These are phyloP conservation scores for Cucurbita moschata DNA, from an alignment of 306 rosid genomes.

Conservation along the genomic window DNA sequence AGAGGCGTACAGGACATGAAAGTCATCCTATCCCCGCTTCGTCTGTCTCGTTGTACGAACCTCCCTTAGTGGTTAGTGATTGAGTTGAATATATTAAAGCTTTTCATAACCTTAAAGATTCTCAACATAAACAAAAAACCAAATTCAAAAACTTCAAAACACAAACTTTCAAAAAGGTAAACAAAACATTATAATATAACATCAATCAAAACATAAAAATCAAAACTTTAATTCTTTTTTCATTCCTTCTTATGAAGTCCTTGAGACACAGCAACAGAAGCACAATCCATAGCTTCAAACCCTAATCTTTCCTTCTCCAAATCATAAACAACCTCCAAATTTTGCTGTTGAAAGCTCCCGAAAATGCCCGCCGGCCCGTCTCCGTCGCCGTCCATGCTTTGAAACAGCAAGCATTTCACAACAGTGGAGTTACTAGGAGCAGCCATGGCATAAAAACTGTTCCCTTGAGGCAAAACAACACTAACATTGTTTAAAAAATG, in stretches of 20 bases:
- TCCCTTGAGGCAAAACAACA: slow-evolving; percentile 26
- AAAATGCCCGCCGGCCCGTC: slow-evolving; percentile 44
- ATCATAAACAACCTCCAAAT: slow-evolving; percentile 43
- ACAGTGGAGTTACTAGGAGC: slow-evolving; percentile 31
- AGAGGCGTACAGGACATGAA: no score
- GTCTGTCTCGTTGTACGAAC: no score
- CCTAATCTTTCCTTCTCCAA: slow-evolving; percentile 37
- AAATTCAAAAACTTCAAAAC: not conserved
- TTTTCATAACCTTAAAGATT: not conserved
- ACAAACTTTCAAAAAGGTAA: not conserved
- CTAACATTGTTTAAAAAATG: slow-evolving; percentile 31
- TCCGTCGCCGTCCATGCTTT: slow-evolving; percentile 26
- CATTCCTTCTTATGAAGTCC: not conserved
- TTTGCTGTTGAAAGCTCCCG: slow-evolving; percentile 48
- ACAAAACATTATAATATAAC: not conserved
- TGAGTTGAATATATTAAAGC: not conserved
- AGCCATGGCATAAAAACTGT: slow-evolving; percentile 37
- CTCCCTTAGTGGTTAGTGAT: not conserved
- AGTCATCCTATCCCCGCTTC: no score
- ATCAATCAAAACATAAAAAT: not conserved
- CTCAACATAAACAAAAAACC: not conserved
- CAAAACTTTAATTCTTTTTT: not conserved
- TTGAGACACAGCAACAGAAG: slow-evolving; percentile 24
- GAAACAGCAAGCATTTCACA: slow-evolving; percentile 34
- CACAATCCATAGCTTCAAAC: slow-evolving; percentile 33